A percentile compares a stretch with the other conserved stretches of the same genome.
Conservation (phyloP, 371 early-diverging fungal genomes). For the Apophysomyces ossiformis region DNA sequence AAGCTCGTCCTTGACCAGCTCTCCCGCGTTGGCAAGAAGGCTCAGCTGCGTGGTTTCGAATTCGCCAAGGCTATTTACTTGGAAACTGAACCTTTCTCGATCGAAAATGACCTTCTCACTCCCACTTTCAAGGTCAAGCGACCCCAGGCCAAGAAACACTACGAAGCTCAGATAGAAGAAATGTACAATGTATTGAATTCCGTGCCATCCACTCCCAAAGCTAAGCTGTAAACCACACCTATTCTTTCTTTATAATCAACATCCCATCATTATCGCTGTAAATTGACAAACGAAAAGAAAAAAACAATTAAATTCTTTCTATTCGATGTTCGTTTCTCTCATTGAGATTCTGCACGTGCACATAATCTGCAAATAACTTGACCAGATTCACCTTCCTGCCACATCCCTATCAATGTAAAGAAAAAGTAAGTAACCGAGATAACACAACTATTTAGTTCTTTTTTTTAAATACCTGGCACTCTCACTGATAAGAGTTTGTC, state of each 20-base stretch:
- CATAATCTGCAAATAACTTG: too few relatives aligned
- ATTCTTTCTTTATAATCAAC: background rate
- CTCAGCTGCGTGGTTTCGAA: conserved; percentile 65
- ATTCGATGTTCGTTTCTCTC: too few relatives aligned
- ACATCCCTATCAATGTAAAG: too few relatives aligned
- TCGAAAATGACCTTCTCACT: conserved; percentile 65
- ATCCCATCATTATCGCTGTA: too few relatives aligned
- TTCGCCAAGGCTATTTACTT: conserved; percentile 57
- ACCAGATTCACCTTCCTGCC: too few relatives aligned
- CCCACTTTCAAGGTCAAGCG: conserved; percentile 82
- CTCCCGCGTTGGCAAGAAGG: conserved; percentile 57
- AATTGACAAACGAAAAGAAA: too few relatives aligned
- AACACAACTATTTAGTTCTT: too few relatives aligned
- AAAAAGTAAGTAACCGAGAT: too few relatives aligned
- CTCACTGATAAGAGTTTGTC: too few relatives aligned
- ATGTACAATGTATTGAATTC: background rate
- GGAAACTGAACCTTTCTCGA: conserved; percentile 57
- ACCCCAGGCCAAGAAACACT: conserved; percentile 69
- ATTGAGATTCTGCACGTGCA: too few relatives aligned
- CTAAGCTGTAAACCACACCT: background rate
- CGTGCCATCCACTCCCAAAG: background rate
- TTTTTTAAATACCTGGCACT: too few relatives aligned
- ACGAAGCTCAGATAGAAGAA: conserved; percentile 27
- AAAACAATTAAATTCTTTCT: too few relatives aligned
- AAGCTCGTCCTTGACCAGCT: conserved; percentile 66